phyloP scores from a whole-genome alignment of 176 grass and related monocot genomes.

The Rhynchospora pubera region DNA sequence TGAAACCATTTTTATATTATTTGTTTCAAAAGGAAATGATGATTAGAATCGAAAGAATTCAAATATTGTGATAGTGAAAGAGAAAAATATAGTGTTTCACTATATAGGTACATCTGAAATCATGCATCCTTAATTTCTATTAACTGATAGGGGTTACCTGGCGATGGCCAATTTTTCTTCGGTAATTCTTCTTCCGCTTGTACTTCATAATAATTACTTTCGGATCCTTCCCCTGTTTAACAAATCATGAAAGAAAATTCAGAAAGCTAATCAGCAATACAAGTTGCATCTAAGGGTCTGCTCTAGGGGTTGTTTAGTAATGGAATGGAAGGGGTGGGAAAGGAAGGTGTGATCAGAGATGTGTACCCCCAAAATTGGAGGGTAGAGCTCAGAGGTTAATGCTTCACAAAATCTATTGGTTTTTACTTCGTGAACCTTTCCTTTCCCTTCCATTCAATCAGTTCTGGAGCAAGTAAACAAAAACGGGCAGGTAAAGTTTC shows the following conservation, averaged over 20 bases:
- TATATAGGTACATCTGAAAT: not conserved
- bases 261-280: not conserved
- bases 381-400: no score
- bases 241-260: conserved; percentile 19
- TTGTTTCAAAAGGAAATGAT: not conserved
- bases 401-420: no score
- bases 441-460: no score
- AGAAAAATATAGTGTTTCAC: not conserved
- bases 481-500: no score
- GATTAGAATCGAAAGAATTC: not conserved
- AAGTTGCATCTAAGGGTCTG: not conserved
- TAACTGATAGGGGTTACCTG: conserved; percentile 41
- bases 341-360: no score
- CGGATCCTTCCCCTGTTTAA: conserved; percentile 52
- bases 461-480: no score
- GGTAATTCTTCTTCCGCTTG: conserved; percentile 98
- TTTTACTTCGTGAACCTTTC: no score
- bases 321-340: no score
- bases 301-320: no score
- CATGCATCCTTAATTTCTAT: not conserved
- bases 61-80: not conserved
- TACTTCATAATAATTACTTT: conserved; percentile 90
- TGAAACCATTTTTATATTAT: not conserved
- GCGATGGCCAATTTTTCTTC: conserved; percentile 72
- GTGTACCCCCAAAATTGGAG: no score